A percentile compares a stretch with the other conserved stretches of the same genome.
Conservation (phyloP, 2,329 filamentous ascomycete genomes). For the Exserohilum turcica region DNA sequence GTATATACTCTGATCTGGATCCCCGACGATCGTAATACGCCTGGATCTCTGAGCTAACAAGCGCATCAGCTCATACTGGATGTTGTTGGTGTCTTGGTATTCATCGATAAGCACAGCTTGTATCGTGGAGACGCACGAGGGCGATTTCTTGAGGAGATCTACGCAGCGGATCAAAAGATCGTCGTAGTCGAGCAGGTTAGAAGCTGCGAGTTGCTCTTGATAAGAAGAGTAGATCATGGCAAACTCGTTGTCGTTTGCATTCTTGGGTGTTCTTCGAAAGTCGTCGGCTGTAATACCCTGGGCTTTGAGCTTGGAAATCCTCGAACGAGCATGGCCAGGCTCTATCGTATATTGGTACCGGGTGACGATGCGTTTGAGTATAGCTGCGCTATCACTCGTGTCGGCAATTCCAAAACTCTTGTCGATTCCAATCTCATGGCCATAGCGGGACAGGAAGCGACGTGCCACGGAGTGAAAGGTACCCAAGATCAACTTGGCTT, state of each 20-base stretch:
- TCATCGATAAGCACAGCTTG: slow-evolving; percentile 93
- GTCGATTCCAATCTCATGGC: slow-evolving; percentile 78
- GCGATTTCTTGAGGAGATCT: slow-evolving; percentile 73
- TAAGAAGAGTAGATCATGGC: slow-evolving; percentile 74
- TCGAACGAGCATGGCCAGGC: slow-evolving; percentile 69
- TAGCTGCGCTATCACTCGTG: slow-evolving; percentile 75
- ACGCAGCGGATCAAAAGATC: slow-evolving; percentile 85
- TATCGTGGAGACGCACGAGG: slow-evolving; percentile 84
- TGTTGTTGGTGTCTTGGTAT: slow-evolving; percentile 94
- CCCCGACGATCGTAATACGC: slow-evolving; percentile 91
- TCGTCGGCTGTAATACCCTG: slow-evolving; percentile 57
- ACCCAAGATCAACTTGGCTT: slow-evolving; percentile 79
- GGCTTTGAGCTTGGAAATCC: slow-evolving; percentile 72
- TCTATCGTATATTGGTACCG: slow-evolving; percentile 71
- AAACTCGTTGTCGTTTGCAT: slow-evolving; percentile 67
- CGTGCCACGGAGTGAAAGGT: slow-evolving; percentile 95
- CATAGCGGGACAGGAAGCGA: slow-evolving; percentile 82
- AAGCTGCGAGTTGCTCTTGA: slow-evolving; percentile 72
- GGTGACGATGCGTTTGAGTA: slow-evolving; percentile 83
- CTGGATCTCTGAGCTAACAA: slow-evolving; percentile 74
- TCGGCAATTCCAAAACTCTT: slow-evolving; percentile 92
- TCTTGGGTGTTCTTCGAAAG: slow-evolving; percentile 49
- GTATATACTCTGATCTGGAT: slow-evolving; percentile 98
- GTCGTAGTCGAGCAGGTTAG: slow-evolving; percentile 91
- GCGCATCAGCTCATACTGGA: slow-evolving; percentile 94